These are phyloP conservation scores for Salix exigua DNA, from an alignment of 345 rosid genomes.

Conservation along the genomic window DNA sequence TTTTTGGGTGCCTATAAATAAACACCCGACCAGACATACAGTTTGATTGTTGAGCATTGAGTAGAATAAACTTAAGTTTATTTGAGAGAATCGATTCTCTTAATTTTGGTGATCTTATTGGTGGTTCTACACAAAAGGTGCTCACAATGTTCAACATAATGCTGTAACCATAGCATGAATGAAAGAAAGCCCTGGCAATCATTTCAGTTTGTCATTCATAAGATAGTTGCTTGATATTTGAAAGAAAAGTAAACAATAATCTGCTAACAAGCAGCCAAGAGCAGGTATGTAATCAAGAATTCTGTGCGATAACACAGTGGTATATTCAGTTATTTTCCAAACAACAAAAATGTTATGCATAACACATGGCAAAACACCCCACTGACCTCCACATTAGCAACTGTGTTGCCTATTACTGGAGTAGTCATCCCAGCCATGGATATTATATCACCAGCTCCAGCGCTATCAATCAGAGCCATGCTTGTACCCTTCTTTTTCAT, in stretches of 20 bases:
- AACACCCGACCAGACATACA: too few relatives aligned
- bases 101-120: too few relatives aligned
- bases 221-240: background rate
- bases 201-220: background rate
- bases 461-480: slow-evolving; percentile 68
- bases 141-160: background rate
- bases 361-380: slow-evolving; percentile 5
- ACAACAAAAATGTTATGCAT: background rate
- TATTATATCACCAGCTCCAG: slow-evolving; percentile 95
- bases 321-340: background rate
- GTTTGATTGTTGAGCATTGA: too few relatives aligned
- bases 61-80: too few relatives aligned
- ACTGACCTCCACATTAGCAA: slow-evolving; percentile 66
- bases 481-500: slow-evolving; percentile 97
- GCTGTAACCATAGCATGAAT: background rate
- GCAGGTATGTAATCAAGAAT: background rate
- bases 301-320: background rate
- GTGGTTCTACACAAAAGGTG: background rate
- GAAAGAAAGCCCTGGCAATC: background rate
- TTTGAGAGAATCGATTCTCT: too few relatives aligned
- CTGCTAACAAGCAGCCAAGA: background rate
- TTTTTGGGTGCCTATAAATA: too few relatives aligned
- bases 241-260: background rate
- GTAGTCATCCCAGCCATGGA: slow-evolving; percentile 81
- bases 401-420: slow-evolving; percentile 93